These are phyloP conservation scores for Silene conica DNA, from an alignment of 148 eudicot species.

Conservation along the genomic window DNA sequence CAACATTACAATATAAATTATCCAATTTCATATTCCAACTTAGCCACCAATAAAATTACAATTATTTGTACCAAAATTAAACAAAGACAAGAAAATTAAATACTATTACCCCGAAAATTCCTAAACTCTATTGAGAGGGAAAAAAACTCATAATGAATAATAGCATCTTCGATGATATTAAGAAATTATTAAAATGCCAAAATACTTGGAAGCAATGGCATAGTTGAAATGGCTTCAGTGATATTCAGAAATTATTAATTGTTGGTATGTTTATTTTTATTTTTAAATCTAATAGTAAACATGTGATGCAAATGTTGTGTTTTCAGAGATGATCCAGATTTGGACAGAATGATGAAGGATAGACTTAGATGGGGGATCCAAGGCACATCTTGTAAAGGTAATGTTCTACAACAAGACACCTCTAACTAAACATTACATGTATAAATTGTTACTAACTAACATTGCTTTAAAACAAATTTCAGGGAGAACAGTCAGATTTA, in stretches of 20 bases:
- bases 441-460: not conserved
- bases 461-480: slow-evolving; percentile 8
- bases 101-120: too few relatives aligned
- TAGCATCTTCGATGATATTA: too few relatives aligned
- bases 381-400: slow-evolving; percentile 97
- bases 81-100: too few relatives aligned
- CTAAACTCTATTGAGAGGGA: too few relatives aligned
- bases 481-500: slow-evolving; percentile 36
- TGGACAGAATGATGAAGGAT: too few relatives aligned
- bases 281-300: not conserved
- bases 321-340: slow-evolving; percentile 53
- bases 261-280: not conserved
- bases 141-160: too few relatives aligned
- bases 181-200: too few relatives aligned
- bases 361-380: slow-evolving; percentile 99
- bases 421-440: not conserved
- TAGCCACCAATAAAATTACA: too few relatives aligned
- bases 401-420: not conserved
- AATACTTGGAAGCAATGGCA: too few relatives aligned
- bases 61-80: too few relatives aligned
- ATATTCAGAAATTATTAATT: not conserved
- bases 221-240: not conserved
- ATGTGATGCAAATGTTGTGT: not conserved
- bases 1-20: too few relatives aligned
- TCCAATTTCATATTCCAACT: too few relatives aligned